Evolutionary conservation across 2,329 filamentous ascomycete species (phyloP), one percentile per base, ranked within the genome.

Genomic region (Trichoderma citrinoviride): DNA sequence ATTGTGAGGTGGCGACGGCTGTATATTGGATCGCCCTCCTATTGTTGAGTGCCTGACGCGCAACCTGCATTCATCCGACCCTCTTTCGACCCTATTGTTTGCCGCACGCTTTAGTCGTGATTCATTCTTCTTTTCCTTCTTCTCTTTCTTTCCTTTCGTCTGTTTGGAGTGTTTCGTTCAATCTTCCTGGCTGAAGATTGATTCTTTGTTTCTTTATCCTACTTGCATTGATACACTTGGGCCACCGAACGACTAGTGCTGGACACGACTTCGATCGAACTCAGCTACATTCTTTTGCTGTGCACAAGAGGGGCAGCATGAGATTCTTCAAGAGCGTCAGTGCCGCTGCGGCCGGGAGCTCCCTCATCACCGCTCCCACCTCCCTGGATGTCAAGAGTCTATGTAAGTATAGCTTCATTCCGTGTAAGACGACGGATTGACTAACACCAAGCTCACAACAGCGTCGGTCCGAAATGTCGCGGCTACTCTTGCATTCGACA

Each of bases 401-500:
- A 40, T 69, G 78, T 80, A 70, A 17, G 33, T 40, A 17, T 7
- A 40, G 17, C 15, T 10, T 1, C n/a, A 21, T 0, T 15, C 15
- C 3, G 7, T n/a, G 14, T 6, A n/a, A 54, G 19, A 52, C 17
- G n/a, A 7, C 27, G 17, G 15, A 12, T 37, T 17, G n/a, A 33
- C 49, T 52, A 52, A 52, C 49, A 52, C n/a, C n/a, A 14, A 8
- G 1, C 10, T 6, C 19, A n/a, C 33, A 4, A 8, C 70, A 90
- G 87, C 77, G 40, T 90, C 87, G 0, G 83, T 91, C 70, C 84
- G 83, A 68, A 79, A 80, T 67, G 87, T 86, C 6, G 83, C 88
- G 19, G 84, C 82, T 67, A 85, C 83, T 1, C 76, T 90, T 60
- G 87, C 87, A 5, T 79, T 81, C 57, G 87, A 83, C 53, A 78